Conservation (phyloP, 2,329 filamentous ascomycete species). For the Fusarium goolgardi region DNA sequence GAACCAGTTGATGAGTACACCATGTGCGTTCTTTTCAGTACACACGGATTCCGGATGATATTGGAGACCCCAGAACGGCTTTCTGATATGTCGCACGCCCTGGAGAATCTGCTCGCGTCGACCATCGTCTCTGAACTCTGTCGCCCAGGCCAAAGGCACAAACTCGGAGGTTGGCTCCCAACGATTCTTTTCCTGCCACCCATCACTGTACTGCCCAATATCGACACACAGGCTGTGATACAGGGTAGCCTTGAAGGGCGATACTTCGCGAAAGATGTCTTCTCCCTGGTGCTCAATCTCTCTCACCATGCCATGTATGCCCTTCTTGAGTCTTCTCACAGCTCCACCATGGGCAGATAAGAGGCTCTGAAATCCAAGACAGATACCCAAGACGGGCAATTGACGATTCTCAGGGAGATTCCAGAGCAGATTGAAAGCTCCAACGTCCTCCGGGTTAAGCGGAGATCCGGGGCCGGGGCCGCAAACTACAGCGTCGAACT, state of each 20-base stretch:
- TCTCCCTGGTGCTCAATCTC: slow-evolving; percentile 67
- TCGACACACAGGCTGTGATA: slow-evolving; percentile 76
- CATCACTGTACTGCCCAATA: slow-evolving; percentile 55
- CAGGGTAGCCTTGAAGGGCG: slow-evolving; percentile 75
- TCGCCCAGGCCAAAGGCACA: slow-evolving; percentile 72
- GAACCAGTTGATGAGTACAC: slow-evolving; percentile 82
- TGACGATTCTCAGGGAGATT: slow-evolving; percentile 66
- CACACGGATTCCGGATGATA: slow-evolving; percentile 93
- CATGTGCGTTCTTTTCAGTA: slow-evolving; percentile 74
- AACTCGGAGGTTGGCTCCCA: slow-evolving; percentile 60
- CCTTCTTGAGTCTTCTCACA: slow-evolving; percentile 74
- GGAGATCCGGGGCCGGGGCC: slow-evolving; percentile 92
- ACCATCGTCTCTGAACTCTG: slow-evolving; percentile 56
- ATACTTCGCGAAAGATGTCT: slow-evolving; percentile 74
- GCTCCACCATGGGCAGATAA: slow-evolving; percentile 74
- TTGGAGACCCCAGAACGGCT: slow-evolving; percentile 88
- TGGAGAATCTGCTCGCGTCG: slow-evolving; percentile 72
- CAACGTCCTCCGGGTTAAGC: slow-evolving; percentile 77
- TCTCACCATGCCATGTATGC: slow-evolving; percentile 85
- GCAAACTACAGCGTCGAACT: slow-evolving; percentile 87
- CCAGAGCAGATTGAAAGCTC: slow-evolving; percentile 84
- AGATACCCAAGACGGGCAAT: slow-evolving; percentile 87
- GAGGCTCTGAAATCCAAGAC: slow-evolving; percentile 88
- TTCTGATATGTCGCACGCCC: slow-evolving; percentile 74
- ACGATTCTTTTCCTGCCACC: slow-evolving; percentile 44